Base-by-base conservation (phyloP, 495 filamentous ascomycete genomes). In the Aspergillus sparsus region DNA sequence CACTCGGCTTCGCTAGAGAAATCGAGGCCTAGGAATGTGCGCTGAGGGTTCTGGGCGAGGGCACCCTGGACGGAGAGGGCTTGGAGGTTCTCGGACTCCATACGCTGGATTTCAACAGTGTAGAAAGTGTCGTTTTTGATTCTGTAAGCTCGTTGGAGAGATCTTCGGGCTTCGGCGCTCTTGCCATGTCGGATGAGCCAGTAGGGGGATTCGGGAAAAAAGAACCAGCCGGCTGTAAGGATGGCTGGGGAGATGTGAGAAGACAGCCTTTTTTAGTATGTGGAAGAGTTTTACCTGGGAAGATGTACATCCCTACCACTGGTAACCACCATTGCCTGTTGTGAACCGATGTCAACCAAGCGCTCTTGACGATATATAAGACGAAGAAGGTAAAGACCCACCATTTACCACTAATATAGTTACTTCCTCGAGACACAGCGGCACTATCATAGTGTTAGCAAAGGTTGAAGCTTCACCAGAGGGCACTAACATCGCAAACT, bases 151-250 rank as follows among this genome's bases (percentile, higher is more conserved):
- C 18, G 41, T 33, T 55, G 42, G 4, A 67, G 53, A 15, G 58
- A 41, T 18, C 44, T 64, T 37, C 35, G 44, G 11, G 61, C 62
- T 31, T 37, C 7, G 4, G 39, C 47, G 2, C 21, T 42, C 32
- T 60, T 57, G n/a, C 59, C 51, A 21, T 57, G 45, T 53, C 65
- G 49, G 13, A 67, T 47, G 3, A 67, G 55, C 65, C 65, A 64
- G 58, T 67, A 67, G 3, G 65, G 65, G 21, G 65, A 67, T 44
- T 67, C 65, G 12, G 65, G 65, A 55, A 67, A 67, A 58, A 64
- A 65, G 16, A 49, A 33, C 58, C 58, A 67, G 4, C 62, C 62
- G 6, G 39, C 33, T 41, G 53, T 21, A n/a, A 65, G 62, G 45
- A 67, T 65, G 11, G 50, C 64, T 66, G 44, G 5, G 7, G 13